Base-by-base conservation (phyloP, 1,284 basidiomycete genomes). In the Jaminaea rosea region DNA sequence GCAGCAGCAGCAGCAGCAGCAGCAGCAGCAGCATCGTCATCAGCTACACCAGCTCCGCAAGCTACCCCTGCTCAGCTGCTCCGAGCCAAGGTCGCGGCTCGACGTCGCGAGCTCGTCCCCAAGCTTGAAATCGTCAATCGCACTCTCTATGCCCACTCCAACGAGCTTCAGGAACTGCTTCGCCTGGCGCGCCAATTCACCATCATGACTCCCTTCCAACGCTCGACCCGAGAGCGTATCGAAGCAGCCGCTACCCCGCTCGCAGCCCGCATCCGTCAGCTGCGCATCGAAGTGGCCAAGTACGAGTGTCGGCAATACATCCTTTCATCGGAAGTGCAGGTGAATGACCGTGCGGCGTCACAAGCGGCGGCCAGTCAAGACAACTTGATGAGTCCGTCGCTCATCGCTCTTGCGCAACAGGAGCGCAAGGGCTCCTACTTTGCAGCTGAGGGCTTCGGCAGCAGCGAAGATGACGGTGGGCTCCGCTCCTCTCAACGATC, bases 51-150 rank as follows among this genome's bases (percentile, higher is more conserved):
- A 21, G 37, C 9, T 8, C 9, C 13, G 23, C 10, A 9, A 8
- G 37, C 10, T 10, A n/a, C n/a, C n/a, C n/a, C n/a, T n/a, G n/a
- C n/a, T n/a, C 28, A 47, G 15, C 24, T 27, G 15, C 23, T 53
- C 36, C 44, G 36, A 3, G 15, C 26, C 19, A 45, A 44, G 13
- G 7, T 53, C 23, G 27, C 37, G 2, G 32, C 49, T 26, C 31
- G 52, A 13, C 55, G 58, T 13, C 56, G 50, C 29, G 58, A 62
- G 52, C 44, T 65, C 36, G 55, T 58, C 49, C 44, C 59, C 39
- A 58, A 57, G 44, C 58, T 67, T 36, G 84, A 88, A 62, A 81
- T 84, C 60, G 86, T 92, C 60, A 90, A 89, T 73, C 84, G 85
- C 2, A 84, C 87, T 65, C 78, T 90, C 39, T 85, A 84, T 47